A percentile compares a stretch with the other conserved stretches of the same genome.
Conservation (phyloP, 306 rosid species). For the Lathyrus tuberosus region DNA sequence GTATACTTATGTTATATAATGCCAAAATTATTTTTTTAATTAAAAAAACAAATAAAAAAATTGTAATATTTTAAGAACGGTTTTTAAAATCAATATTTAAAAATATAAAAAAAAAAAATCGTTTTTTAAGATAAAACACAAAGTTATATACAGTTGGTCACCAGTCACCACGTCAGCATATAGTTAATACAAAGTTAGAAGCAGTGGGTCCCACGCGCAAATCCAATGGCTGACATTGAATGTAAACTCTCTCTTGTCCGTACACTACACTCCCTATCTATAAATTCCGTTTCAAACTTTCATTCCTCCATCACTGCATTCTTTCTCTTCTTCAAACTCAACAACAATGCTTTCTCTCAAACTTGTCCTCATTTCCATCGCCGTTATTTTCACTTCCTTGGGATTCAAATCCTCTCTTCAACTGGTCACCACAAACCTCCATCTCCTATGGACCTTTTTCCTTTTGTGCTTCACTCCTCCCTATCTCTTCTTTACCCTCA, state of each 20-base stretch:
- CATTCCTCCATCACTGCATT: not conserved
- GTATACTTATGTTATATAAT: no score
- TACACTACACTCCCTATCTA: not conserved
- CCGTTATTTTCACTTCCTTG: conserved; percentile 50
- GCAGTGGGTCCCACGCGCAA: no score
- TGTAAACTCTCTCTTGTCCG: not conserved
- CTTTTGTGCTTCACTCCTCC: conserved; percentile 71
- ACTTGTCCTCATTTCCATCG: conserved; percentile 42
- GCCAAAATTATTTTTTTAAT: no score
- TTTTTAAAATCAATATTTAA: no score
- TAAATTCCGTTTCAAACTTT: not conserved
- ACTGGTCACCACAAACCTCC: conserved; percentile 32
- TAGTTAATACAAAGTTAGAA: no score
- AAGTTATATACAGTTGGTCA: no score
- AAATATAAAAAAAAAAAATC: no score
- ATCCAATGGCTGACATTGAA: no score
- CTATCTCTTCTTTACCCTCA: conserved; percentile 61
- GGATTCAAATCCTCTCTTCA: conserved; percentile 57
- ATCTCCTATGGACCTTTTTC: conserved; percentile 50
- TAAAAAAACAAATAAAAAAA: no score
- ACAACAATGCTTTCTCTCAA: conserved; percentile 51
- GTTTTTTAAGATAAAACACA: no score
- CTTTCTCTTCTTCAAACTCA: not conserved
- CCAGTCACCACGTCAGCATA: no score
- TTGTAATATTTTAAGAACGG: no score